Evolutionary conservation across 441 rosid species (phyloP).

Genomic region (Jatropha multifida): DNA sequence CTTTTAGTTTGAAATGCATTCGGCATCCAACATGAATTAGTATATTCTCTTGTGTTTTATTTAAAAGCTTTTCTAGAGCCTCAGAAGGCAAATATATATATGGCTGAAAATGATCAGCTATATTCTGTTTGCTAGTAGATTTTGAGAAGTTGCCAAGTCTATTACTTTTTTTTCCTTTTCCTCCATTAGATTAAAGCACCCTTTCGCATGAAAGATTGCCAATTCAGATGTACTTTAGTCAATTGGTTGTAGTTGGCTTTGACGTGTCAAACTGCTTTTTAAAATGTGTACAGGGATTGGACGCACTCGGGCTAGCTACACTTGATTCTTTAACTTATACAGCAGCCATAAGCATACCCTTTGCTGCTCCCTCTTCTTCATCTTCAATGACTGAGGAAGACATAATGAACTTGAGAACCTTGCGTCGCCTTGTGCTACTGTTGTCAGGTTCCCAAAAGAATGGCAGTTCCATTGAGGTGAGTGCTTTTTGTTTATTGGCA

Average conservation of each 20-base stretch:
- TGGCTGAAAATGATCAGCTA: neutral
- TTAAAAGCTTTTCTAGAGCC: neutral
- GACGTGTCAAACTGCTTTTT: slow-evolving; percentile 19
- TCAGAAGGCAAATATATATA: neutral
- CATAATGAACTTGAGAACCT: slow-evolving; percentile 61
- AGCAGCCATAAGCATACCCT: slow-evolving; percentile 46
- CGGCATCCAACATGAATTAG: neutral
- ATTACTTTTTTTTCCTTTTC: neutral
- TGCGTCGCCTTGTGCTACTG: slow-evolving; percentile 63
- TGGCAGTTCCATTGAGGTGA: slow-evolving; percentile 43
- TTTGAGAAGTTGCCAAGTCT: neutral
- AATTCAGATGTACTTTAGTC: neutral
- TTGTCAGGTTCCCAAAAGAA: slow-evolving; percentile 51
- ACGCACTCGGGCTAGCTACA: slow-evolving; percentile 86
- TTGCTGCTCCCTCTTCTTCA: slow-evolving; percentile 39
- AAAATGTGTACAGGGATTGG: slow-evolving; percentile 68
- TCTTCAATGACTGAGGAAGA: slow-evolving; percentile 77
- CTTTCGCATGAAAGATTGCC: neutral
- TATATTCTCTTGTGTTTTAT: neutral
- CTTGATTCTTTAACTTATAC: slow-evolving; percentile 57
- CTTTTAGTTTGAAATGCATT: neutral
- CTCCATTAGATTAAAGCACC: neutral
- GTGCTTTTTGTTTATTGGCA: slow-evolving; percentile 12
- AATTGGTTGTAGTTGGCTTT: slow-evolving; percentile 8
- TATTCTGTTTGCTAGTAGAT: neutral